These are phyloP conservation scores for Solanum peruvianum DNA, from an alignment of 257 asterid genomes.

Conservation along the genomic window DNA sequence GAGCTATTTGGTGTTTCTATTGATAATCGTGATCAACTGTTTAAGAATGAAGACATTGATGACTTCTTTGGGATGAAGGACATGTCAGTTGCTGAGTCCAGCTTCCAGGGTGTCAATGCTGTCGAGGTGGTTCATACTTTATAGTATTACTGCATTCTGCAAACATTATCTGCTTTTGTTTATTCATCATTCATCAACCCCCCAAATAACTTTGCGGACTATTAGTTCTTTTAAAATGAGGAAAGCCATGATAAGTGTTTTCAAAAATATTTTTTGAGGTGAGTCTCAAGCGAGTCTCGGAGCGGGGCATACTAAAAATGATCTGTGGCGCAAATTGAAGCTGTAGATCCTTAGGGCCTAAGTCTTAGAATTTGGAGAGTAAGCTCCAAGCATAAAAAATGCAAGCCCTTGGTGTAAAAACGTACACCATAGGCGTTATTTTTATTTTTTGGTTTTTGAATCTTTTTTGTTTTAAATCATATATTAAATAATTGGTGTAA, in stretches of 20 bases:
- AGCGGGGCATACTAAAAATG: too few relatives aligned
- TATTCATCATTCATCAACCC: not conserved
- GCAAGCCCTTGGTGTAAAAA: too few relatives aligned
- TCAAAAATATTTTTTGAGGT: too few relatives aligned
- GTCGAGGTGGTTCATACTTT: not conserved
- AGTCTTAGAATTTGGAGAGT: too few relatives aligned
- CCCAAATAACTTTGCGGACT: not conserved
- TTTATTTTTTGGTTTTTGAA: too few relatives aligned
- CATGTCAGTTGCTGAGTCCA: constrained; percentile 37
- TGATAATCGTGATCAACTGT: constrained; percentile 37
- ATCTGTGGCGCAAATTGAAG: too few relatives aligned
- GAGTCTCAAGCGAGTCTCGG: too few relatives aligned
- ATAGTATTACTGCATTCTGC: not conserved
- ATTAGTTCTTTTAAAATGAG: not conserved
- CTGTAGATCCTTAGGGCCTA: too few relatives aligned
- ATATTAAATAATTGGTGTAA: too few relatives aligned
- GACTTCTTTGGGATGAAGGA: constrained; percentile 46
- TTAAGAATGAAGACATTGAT: constrained; percentile 43
- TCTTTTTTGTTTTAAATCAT: too few relatives aligned
- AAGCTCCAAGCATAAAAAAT: too few relatives aligned
- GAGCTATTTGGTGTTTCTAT: constrained; percentile 57
- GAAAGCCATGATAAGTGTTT: not conserved
- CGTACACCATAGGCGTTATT: too few relatives aligned
- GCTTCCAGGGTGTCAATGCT: constrained; percentile 25
- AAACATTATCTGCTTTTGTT: not conserved